Conservation (phyloP, 768 basidiomycete species). For the Mycena polygramma region DNA sequence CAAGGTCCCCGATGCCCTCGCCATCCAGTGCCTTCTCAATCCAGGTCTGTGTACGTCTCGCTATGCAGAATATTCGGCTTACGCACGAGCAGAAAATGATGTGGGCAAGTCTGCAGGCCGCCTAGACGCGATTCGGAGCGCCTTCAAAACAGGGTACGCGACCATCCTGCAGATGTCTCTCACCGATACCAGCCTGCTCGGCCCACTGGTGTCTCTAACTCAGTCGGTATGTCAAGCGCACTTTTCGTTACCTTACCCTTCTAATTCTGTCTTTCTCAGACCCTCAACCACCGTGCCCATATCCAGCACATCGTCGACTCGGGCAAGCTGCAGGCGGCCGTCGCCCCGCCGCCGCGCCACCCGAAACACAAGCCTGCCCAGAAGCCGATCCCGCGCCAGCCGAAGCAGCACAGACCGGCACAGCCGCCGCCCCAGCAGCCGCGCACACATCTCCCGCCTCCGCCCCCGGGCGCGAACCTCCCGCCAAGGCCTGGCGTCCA, state of each 20-base stretch:
- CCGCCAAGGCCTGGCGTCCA: too few species aligned
- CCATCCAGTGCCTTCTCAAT: constrained; percentile 58
- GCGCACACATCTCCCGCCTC: background rate
- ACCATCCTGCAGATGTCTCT: constrained; percentile 39
- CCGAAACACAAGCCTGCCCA: background rate
- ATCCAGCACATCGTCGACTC: constrained; percentile 31
- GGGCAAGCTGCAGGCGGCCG: constrained; percentile 15
- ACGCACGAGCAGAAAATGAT: constrained; percentile 55
- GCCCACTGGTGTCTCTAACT: constrained; percentile 43
- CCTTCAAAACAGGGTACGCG: constrained; percentile 52
- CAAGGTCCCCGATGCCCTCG: constrained; percentile 45
- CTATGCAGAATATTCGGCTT: background rate
- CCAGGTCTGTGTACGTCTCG: constrained; percentile 47
- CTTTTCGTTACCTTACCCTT: background rate
- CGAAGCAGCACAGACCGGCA: background rate
- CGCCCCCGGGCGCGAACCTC: background rate
- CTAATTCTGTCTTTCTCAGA: constrained; percentile 4
- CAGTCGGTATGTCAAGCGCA: constrained; percentile 36
- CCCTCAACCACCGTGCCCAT: constrained; percentile 30
- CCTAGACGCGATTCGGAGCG: constrained; percentile 46
- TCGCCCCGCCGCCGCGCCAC: constrained; percentile 25
- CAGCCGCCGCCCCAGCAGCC: background rate
- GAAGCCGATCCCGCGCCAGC: background rate
- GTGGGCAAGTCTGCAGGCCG: constrained; percentile 52
- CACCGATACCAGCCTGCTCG: constrained; percentile 41